Evolutionary conservation across 225 moss, liverwort and hornwort genomes (phyloP), one percentile per base, ranked within the genome.

Genomic region (Rhytidiadelphus loreus): DNA sequence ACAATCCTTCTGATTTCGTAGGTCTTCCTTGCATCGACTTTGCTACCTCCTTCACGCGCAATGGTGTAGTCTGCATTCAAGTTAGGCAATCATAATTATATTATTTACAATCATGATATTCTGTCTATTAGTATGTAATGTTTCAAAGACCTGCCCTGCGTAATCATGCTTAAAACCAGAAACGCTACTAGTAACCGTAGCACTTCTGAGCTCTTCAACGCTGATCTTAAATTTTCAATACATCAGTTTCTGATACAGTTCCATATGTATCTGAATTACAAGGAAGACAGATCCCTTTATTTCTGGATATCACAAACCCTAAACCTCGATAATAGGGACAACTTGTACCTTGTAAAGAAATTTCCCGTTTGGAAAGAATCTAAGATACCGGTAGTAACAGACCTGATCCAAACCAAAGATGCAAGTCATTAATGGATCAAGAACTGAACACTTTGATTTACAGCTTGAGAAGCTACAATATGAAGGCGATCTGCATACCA

Each of bases 311-410:
- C 28, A 83, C 50, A 82, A 81, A 78, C 39, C 37, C 64, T 57
- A 59, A 75, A 76, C 33, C 77, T 83, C 37, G 25, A 86, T 59
- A 44, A 61, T 60, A 57, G 75, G 43, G 39, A 86, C 24, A 76
- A 83, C 80, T 83, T 66, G 84, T 85, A 99, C 99, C 99, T 99
- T 99, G 80, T 96, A 99, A 59, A 96, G 88, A 87, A 97, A 97
- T 81, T 95, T 99, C 37, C 99, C 99, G 77, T 90, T 95, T 9
- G 99, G 93, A 84, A 92, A 97, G 87, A 99, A 99, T 77, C 95
- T 95, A 62, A 99, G 91, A 89, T 99, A 99, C 88, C 99, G 94
- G 93, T 95, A 99, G 93, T 97, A 99, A 90, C 99, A 99, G 81
- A 99, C 97, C 99, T 99, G 96, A 71, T 89, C 75, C 85, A 69